These are phyloP conservation scores for Cordyceps militaris DNA, from an alignment of 2,329 filamentous ascomycete genomes.

Conservation along the genomic window DNA sequence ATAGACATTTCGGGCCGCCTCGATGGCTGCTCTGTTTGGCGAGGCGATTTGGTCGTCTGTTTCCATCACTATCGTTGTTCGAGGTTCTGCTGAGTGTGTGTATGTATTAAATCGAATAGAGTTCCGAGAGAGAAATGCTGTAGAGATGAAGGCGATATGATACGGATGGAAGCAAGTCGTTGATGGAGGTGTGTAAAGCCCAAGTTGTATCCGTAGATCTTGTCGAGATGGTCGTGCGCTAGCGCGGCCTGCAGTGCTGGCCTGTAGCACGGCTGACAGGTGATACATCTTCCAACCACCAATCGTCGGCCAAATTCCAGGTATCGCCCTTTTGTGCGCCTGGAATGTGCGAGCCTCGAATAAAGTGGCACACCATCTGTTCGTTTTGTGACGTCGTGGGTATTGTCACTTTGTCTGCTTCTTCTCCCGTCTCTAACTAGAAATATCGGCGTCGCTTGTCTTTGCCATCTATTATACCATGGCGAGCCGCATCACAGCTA, in stretches of 20 bases:
- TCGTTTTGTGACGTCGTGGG: not conserved
- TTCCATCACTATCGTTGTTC: not conserved
- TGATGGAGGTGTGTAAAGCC: not conserved
- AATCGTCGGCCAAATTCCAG: not conserved
- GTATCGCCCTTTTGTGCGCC: not conserved
- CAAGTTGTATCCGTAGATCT: too few species aligned
- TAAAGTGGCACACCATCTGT: not conserved
- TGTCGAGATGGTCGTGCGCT: too few species aligned
- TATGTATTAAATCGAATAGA: not conserved
- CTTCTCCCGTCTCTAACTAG: too few species aligned
- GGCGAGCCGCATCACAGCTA: not conserved
- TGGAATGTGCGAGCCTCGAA: not conserved
- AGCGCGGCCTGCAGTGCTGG: too few species aligned
- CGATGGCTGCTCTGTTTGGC: not conserved
- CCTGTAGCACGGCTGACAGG: not conserved
- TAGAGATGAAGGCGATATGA: conserved; percentile 1
- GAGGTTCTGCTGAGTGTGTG: not conserved
- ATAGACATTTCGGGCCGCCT: conserved; percentile 1
- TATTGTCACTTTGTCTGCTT: not conserved
- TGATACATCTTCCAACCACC: conserved; percentile 1
- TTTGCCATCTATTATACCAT: not conserved
- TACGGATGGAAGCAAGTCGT: not conserved
- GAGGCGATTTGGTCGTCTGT: not conserved
- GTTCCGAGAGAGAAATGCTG: not conserved
- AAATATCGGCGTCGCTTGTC: too few species aligned